Conservation (phyloP, 208 protist genomes). For the Phytomonas francai region DNA sequence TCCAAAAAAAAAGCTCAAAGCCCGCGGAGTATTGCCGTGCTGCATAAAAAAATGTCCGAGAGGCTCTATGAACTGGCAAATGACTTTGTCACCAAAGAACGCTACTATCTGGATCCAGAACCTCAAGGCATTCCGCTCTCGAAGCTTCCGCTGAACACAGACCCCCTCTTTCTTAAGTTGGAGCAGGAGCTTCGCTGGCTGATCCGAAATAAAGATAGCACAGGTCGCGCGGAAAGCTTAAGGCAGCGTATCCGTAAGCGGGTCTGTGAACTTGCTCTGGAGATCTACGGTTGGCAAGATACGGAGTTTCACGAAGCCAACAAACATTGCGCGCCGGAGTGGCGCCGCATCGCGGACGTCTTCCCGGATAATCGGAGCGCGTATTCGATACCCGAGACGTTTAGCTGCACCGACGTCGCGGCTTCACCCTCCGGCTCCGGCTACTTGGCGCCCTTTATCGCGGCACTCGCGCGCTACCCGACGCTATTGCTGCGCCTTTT, state of each 20-base stretch:
- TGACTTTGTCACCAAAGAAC: conserved; percentile 50
- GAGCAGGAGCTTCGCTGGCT: conserved; percentile 65
- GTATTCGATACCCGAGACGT: conserved; percentile 25
- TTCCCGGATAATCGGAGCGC: conserved; percentile 53
- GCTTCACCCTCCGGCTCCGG: conserved; percentile 40
- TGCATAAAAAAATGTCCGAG: conserved; percentile 46
- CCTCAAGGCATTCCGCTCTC: conserved; percentile 66
- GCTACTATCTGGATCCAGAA: conserved; percentile 67
- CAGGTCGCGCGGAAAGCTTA: conserved; percentile 24
- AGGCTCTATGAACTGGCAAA: conserved; percentile 46
- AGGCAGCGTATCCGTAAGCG: conserved; percentile 51
- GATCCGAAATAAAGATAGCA: conserved; percentile 25
- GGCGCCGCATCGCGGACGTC: conserved; percentile 68
- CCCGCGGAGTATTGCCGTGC: conserved; percentile 17
- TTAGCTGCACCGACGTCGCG: conserved; percentile 20
- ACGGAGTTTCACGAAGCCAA: conserved; percentile 71
- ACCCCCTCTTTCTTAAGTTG: conserved; percentile 57
- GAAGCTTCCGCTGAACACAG: conserved; percentile 53
- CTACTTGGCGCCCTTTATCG: conserved; percentile 74
- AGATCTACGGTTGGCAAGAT: conserved; percentile 74
- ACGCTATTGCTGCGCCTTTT: conserved; percentile 66
- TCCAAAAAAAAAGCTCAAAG: conserved; percentile 9
- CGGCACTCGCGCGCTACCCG: conserved; percentile 53
- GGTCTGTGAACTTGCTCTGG: conserved; percentile 48
- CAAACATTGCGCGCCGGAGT: conserved; percentile 53